Evolutionary conservation across 257 asterid species (phyloP), one percentile per base, ranked within the genome.

Genomic region (Verbena officinalis): DNA sequence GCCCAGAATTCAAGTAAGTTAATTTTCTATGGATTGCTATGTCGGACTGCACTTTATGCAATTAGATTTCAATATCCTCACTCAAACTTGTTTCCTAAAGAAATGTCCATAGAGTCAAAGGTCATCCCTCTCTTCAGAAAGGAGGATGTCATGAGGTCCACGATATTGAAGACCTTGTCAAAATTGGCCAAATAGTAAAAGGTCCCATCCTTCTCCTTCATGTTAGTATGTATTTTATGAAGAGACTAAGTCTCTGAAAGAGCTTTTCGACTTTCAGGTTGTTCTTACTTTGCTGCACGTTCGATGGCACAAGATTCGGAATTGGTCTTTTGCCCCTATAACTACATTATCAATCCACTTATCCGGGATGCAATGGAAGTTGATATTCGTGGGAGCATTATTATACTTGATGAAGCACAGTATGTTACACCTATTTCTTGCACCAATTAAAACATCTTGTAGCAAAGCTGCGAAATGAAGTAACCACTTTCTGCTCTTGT

Each of bases 371-470:
- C 95, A 67, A 88, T 94, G 97, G 99, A 88, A 81, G 86, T 90
- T 54, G 90, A 81, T 73, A 87, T 90, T 62, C 67, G 64, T 38
- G 80, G 82, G 61, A 80, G 90, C 69, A 77, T 94, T 73, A 83
- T 94, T 69, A 94, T 94, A 75, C 77, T 94, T 45, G 99, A 94
- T 77, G 99, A 94, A 81, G 99, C 99, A 10, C 99, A 94, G 97
- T 94, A 94, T 66, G 96, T 71, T 75, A n/a, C 52, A 53, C 66
- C 58, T 57, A 67, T 44, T 75, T 69, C 46, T 42, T 59, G 3
- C 13, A 27, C 49, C 13, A n/a, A 24, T 38, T 21, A 42, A 69
- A 57, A 61, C 42, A 50, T 65, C 45, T 46, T 63, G 9, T 55
- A 34, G 7, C 16, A 53, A 40, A 51, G 27, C 44, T 54, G 50